Evolutionary conservation across 139 green algal genomes (phyloP), one percentile per base, ranked within the genome.

Genomic region (Micractinium conductrix): DNA sequence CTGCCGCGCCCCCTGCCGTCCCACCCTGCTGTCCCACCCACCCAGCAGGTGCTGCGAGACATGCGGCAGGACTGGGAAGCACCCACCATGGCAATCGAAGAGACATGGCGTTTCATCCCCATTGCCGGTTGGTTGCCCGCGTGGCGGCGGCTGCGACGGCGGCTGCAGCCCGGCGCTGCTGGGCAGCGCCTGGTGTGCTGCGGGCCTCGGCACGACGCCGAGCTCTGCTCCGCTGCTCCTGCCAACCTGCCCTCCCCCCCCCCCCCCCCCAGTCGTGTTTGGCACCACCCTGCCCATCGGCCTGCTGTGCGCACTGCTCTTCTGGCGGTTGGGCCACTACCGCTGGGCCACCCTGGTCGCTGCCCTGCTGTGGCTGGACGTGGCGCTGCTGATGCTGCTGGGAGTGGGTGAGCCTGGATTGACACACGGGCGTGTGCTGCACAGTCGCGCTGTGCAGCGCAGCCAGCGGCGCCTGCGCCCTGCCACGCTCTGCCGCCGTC

Each of bases 381-480:
- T 88, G 1, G 69, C 75, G 30, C 74, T 90, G 68, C 65, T 90
- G 44, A 88, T 86, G 86, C 60, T 88, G 37, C 67, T 90, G 38
- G 86, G 86, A 40, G 81, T 86, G 43, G 86, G 81, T 86, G 71
- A 86, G 81, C 26, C n/a, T n/a, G n/a, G n/a, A n/a, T n/a, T n/a
- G n/a, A n/a, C n/a, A n/a, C n/a, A n/a, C n/a, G n/a, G n/a, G n/a
- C n/a, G n/a, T n/a, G n/a, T n/a, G n/a, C n/a, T n/a, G n/a, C n/a
- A n/a, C n/a, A n/a, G n/a, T n/a, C n/a, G n/a, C n/a, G n/a, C n/a
- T 22, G 28, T 19, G 55, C 55, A 63, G 55, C 55, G 55, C 55
- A 63, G 21, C 55, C 55, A 3, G 4, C n/a, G n/a, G n/a, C n/a
- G n/a, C n/a, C n/a, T n/a, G n/a, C n/a, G 48, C 48, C 48, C 48